A percentile compares a stretch with the other conserved stretches of the same genome.
Evolutionary conservation across 2,329 filamentous ascomycete species (phyloP).

Genomic region (Neopestalotiopsis clavispora): DNA sequence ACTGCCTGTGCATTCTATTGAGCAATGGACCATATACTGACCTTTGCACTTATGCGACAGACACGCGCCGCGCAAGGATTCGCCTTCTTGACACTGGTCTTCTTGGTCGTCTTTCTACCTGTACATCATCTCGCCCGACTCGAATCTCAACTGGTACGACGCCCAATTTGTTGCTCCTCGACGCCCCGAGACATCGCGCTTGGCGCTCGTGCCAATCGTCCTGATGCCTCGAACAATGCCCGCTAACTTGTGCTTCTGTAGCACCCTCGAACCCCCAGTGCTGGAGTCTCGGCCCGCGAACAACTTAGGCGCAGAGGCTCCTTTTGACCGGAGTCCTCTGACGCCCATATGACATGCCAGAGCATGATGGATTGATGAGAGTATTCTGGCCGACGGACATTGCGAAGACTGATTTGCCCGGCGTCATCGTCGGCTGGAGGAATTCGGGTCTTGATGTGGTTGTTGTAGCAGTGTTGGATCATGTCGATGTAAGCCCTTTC

Average conservation of each 20-base stretch:
- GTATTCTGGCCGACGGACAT: conserved; percentile 98
- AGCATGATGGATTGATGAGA: conserved; percentile 89
- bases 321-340: conserved; percentile 65
- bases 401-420: conserved; percentile 71
- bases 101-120: conserved; percentile 83
- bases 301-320: conserved; percentile 93
- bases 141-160: conserved; percentile 79
- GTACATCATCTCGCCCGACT: conserved; percentile 80
- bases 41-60: conserved; percentile 48
- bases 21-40: neutral
- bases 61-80: conserved; percentile 87
- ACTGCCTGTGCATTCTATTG: neutral
- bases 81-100: conserved; percentile 79
- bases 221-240: neutral
- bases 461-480: conserved; percentile 86
- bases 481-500: conserved; percentile 75
- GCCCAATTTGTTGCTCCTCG: conserved; percentile 16
- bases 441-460: conserved; percentile 92
- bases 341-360: conserved; percentile 62
- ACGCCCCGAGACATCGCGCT: conserved; percentile 21
- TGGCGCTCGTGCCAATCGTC: neutral
- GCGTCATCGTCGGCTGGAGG: conserved; percentile 92
- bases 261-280: conserved; percentile 80
- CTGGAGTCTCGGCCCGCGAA: conserved; percentile 91
- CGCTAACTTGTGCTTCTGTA: conserved; percentile 40